Evolutionary conservation across 768 basidiomycete species (phyloP).

Genomic region (Amanita phalloides): DNA sequence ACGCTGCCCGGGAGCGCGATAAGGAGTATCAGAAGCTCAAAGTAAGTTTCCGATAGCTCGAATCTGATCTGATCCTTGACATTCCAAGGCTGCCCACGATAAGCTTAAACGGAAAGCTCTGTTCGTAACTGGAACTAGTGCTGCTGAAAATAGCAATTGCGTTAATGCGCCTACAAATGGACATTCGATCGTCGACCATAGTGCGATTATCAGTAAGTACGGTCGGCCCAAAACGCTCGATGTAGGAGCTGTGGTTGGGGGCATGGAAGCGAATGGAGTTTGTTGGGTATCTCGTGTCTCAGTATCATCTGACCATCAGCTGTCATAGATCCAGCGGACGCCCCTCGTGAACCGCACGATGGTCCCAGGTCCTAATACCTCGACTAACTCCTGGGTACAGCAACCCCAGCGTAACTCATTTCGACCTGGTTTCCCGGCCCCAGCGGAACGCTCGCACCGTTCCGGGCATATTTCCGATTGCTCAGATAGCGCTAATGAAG

Average conservation of each 20-base stretch:
- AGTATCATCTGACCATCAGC: background rate
- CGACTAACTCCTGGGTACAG: conserved; percentile 19
- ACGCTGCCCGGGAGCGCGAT: conserved; percentile 64
- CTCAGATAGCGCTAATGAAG: conserved; percentile 61
- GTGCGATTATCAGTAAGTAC: conserved; percentile 15
- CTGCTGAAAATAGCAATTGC: conserved; percentile 9
- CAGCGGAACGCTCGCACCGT: conserved; percentile 38
- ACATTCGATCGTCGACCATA: conserved; percentile 10
- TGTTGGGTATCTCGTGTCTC: conserved; percentile 8
- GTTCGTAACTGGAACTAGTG: conserved; percentile 31
- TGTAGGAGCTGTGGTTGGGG: conserved; percentile 45
- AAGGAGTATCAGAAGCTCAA: conserved; percentile 86
- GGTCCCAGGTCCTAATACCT: conserved; percentile 16
- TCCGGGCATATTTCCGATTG: conserved; percentile 40
- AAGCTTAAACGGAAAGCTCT: conserved; percentile 77
- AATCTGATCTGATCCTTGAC: background rate
- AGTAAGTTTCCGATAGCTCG: conserved; percentile 22
- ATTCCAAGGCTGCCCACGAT: conserved; percentile 56
- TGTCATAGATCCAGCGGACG: conserved; percentile 56
- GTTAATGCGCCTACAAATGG: conserved; percentile 1
- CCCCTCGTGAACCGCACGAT: conserved; percentile 45
- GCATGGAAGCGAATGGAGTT: conserved; percentile 61
- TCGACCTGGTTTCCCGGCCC: conserved; percentile 31
- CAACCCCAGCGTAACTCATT: conserved; percentile 18
- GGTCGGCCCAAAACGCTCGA: conserved; percentile 21